Base-by-base conservation (phyloP, 352 stramenopile genomes). In the Phytophthora uliginosa region DNA sequence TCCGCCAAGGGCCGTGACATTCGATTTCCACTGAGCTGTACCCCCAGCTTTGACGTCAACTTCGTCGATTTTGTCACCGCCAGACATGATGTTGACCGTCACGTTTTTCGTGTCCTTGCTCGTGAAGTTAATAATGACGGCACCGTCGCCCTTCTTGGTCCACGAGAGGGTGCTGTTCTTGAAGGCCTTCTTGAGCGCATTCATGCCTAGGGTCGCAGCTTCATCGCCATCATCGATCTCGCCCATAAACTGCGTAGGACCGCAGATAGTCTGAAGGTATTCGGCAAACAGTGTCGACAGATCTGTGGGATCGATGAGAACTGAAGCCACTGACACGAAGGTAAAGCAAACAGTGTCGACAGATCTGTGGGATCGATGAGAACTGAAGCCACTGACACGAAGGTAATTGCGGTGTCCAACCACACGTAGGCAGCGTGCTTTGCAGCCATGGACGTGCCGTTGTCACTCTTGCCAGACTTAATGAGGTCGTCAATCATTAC, bases 261-360 rank as follows among this genome's bases (percentile, higher is more conserved):
- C 81, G 50, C 83, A 91, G 33, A 91, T 83, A 1, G 83, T 84
- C 69, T 91, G 79, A 2, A 89, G 66, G 55, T 75, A 91, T 66
- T 86, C 82, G 8, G 82, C 67, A 13, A 77, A 70, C 59, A 92
- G 51, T 0, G 63, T 76, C 9, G 81, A 75, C 13, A 92, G 47
- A 48, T 84, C 82, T 1, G 77, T 90, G 0, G 82, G 80, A 13
- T 91, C 84, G 20, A 84, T n/a, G n/a, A n/a, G n/a, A n/a, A n/a
- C n/a, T n/a, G n/a, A n/a, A n/a, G n/a, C n/a, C n/a, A n/a, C n/a
- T n/a, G n/a, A n/a, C n/a, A n/a, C n/a, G n/a, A n/a, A n/a, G n/a
- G n/a, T n/a, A n/a, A n/a, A n/a, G n/a, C n/a, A n/a, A n/a, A n/a
- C n/a, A n/a, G n/a, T n/a, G n/a, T n/a, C n/a, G n/a, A n/a, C n/a